Evolutionary conservation across 129 eudicot species (phyloP).

Genomic region (Artemisia annua): DNA sequence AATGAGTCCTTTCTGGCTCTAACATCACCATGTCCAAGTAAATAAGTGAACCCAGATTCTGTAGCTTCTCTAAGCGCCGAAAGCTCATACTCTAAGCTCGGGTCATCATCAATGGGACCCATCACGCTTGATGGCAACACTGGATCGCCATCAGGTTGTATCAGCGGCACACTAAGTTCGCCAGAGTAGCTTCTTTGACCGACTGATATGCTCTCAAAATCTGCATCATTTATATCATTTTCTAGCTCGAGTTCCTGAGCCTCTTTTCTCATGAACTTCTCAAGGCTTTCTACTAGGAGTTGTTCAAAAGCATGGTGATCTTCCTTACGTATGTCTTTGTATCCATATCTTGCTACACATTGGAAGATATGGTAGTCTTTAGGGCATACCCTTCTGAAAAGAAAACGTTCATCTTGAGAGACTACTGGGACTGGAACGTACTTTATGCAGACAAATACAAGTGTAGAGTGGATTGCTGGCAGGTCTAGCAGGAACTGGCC

Average conservation of each 20-base stretch:
- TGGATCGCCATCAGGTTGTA: constrained; percentile 42
- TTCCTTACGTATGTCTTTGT: constrained; percentile 86
- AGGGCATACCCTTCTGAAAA: constrained; percentile 81
- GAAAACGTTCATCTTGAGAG: constrained; percentile 86
- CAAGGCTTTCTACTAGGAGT: constrained; percentile 74
- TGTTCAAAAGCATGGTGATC: constrained; percentile 87
- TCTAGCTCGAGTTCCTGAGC: constrained; percentile 76
- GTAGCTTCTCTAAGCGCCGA: constrained; percentile 77
- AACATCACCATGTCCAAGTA: constrained; percentile 79
- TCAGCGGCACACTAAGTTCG: constrained; percentile 63
- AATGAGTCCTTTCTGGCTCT: constrained; percentile 70
- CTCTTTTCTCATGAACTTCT: constrained; percentile 73
- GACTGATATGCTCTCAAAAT: constrained; percentile 56
- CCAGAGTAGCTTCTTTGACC: constrained; percentile 43
- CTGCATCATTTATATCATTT: constrained; percentile 42
- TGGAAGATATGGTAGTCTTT: constrained; percentile 94
- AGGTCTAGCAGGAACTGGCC: constrained; percentile 78
- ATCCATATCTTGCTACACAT: constrained; percentile 88
- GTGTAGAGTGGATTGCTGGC: constrained; percentile 87
- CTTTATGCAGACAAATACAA: constrained; percentile 85
- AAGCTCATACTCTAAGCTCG: constrained; percentile 76
- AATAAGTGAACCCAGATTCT: constrained; percentile 80
- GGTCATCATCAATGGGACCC: constrained; percentile 60
- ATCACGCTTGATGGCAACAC: constrained; percentile 59
- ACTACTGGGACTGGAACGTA: constrained; percentile 89